A percentile compares a stretch with the other conserved stretches of the same genome.
phyloP scores from a whole-genome alignment of 2,329 filamentous ascomycete species.

The Colletotrichum filicis region DNA sequence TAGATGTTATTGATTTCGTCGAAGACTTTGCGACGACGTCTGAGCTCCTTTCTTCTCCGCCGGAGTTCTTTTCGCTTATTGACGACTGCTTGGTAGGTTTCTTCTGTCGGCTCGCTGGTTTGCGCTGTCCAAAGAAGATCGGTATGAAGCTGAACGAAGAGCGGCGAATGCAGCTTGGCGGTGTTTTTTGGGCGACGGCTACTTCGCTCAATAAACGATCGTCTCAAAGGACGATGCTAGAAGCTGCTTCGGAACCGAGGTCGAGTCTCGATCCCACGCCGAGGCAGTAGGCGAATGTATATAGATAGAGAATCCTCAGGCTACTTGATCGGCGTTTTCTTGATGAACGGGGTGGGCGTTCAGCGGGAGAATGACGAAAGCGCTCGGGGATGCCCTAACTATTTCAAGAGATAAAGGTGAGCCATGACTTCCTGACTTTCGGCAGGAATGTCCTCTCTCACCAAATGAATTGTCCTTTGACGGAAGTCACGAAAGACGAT shows the following conservation, averaged over 20 bases:
- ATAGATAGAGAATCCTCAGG: conserved; percentile 6
- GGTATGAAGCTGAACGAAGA: conserved; percentile 70
- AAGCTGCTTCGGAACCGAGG: conserved; percentile 6
- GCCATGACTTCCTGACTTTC: conserved; percentile 29
- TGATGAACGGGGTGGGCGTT: conserved; percentile 20
- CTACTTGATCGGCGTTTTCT: conserved; percentile 11
- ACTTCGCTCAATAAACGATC: conserved; percentile 1
- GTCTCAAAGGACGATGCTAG: conserved; percentile 24
- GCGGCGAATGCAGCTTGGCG: conserved; percentile 78
- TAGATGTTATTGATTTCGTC: conserved; percentile 56
- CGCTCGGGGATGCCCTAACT: conserved; percentile 14
- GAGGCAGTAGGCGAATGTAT: not conserved
- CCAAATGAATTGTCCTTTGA: conserved; percentile 17
- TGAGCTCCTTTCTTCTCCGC: conserved; percentile 46
- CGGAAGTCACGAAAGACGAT: not conserved
- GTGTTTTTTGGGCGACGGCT: conserved; percentile 37
- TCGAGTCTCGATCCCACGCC: conserved; percentile 10
- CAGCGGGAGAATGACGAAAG: conserved; percentile 16
- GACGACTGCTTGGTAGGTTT: conserved; percentile 41
- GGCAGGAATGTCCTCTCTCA: conserved; percentile 36
- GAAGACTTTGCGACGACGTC: conserved; percentile 51
- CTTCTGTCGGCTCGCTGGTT: conserved; percentile 31
- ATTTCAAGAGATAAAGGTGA: conserved; percentile 28
- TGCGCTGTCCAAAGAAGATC: conserved; percentile 49
- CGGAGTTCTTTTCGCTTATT: conserved; percentile 48